Percentiles rank a stretch among this genome's conserved stretches.
Evolutionary conservation across 228 moss, liverwort and hornwort species (phyloP).

Genomic region (Sphagnum fallax): DNA sequence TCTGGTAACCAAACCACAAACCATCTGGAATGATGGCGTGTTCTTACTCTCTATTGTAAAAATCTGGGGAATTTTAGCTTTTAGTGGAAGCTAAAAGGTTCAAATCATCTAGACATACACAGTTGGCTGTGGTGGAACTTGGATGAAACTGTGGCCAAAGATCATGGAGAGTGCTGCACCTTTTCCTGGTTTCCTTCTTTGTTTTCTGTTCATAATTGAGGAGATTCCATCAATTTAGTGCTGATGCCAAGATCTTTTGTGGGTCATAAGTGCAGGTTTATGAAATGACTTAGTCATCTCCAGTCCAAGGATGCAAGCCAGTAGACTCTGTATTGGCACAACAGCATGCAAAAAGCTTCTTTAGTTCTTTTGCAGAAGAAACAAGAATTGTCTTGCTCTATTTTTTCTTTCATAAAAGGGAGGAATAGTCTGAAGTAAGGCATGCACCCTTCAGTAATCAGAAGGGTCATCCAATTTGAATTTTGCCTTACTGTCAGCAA

Average conservation of each 20-base stretch:
- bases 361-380: neutral
- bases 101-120: too few relatives aligned
- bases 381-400: neutral
- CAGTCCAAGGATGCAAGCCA: neutral
- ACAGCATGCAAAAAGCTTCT: neutral
- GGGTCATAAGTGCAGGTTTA: too few relatives aligned
- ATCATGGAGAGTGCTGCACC: neutral
- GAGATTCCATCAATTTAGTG: neutral
- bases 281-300: too few relatives aligned
- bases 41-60: too few relatives aligned
- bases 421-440: neutral
- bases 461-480: neutral
- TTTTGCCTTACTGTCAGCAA: neutral
- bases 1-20: too few relatives aligned
- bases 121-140: too few relatives aligned
- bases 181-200: neutral
- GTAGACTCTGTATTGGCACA: neutral
- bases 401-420: neutral
- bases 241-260: neutral
- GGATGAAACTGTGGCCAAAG: too few relatives aligned
- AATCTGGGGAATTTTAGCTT: too few relatives aligned
- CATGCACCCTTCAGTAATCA: neutral
- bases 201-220: neutral
- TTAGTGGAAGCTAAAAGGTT: too few relatives aligned
- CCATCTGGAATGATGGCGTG: too few relatives aligned